Percentiles rank a stretch among this genome's conserved stretches.
These are phyloP conservation scores for Bimuria novae-zelandiae DNA, from an alignment of 2,329 filamentous ascomycete genomes.

Conservation along the genomic window DNA sequence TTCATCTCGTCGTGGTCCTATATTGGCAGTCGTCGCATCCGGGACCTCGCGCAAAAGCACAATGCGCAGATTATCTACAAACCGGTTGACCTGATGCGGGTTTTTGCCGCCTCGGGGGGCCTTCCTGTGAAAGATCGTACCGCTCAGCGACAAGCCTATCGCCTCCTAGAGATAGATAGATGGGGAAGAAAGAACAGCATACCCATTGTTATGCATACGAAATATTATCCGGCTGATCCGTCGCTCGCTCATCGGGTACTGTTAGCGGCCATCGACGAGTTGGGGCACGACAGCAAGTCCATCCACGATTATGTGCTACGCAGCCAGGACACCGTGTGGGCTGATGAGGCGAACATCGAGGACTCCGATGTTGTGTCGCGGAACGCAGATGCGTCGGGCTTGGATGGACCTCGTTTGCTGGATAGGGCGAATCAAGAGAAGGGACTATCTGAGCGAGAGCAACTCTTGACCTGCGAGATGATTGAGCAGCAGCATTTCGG, in stretches of 20 bases:
- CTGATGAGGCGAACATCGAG: conserved; percentile 11
- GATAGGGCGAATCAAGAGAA: conserved; percentile 7
- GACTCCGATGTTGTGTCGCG: conserved; percentile 1
- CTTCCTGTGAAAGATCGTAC: conserved; percentile 40
- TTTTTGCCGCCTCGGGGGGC: conserved; percentile 40
- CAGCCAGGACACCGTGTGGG: conserved; percentile 13
- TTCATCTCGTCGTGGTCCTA: conserved; percentile 41
- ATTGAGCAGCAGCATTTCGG: conserved; percentile 20
- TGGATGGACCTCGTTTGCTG: conserved; percentile 4
- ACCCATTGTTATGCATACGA: conserved; percentile 31
- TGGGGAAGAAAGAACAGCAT: conserved; percentile 33
- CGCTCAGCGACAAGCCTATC: conserved; percentile 36
- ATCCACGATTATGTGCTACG: conserved; percentile 12
- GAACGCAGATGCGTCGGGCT: conserved; percentile 5
- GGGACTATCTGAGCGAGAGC: conserved; percentile 4
- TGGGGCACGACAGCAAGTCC: conserved; percentile 7
- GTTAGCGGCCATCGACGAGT: conserved; percentile 21
- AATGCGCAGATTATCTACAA: conserved; percentile 36
- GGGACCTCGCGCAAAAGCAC: conserved; percentile 21
- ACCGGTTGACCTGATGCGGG: conserved; percentile 35
- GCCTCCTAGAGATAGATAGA: conserved; percentile 23
- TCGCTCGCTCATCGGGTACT: conserved; percentile 37
- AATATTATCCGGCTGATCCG: conserved; percentile 22
- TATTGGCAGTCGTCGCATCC: conserved; percentile 34
- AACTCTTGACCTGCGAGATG: background rate